phyloP scores from a whole-genome alignment of 2,329 filamentous ascomycete genomes.

The Trichophyton mentagrophytes region DNA sequence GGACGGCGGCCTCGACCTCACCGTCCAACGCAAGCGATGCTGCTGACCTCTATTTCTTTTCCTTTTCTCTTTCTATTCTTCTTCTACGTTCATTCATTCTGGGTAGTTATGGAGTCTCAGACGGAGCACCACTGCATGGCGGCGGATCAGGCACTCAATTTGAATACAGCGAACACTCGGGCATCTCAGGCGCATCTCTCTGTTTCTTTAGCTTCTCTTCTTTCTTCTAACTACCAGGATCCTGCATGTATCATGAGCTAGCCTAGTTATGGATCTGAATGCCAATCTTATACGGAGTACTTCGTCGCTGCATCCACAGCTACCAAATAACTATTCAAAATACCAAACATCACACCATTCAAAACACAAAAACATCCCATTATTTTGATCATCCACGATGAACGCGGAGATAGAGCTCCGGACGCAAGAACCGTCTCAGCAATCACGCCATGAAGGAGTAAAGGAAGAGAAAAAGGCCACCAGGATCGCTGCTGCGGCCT shows the following conservation, averaged over 20 bases:
- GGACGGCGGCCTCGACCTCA: not conserved
- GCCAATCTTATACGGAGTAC: no score
- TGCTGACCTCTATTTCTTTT: not conserved
- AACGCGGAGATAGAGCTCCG: not conserved
- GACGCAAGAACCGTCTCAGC: not conserved
- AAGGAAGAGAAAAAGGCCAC: not conserved
- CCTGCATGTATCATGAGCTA: no score
- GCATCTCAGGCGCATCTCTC: not conserved
- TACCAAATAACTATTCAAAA: no score
- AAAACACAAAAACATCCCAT: no score
- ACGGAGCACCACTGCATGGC: not conserved
- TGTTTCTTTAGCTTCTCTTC: not conserved
- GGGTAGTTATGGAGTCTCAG: not conserved
- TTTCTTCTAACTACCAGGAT: no score
- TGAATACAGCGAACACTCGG: not conserved
- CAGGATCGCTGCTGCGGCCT: conserved; percentile 43
- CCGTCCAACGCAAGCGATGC: not conserved
- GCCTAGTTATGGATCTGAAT: no score
- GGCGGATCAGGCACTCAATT: not conserved
- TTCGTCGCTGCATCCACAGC: no score
- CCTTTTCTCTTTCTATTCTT: not conserved
- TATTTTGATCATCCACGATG: not conserved
- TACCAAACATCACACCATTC: no score
- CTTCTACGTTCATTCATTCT: not conserved
- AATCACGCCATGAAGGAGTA: not conserved